A percentile compares a stretch with the other conserved stretches of the same genome.
Evolutionary conservation across 495 filamentous ascomycete species (phyloP).

Genomic region (Peziza echinospora): DNA sequence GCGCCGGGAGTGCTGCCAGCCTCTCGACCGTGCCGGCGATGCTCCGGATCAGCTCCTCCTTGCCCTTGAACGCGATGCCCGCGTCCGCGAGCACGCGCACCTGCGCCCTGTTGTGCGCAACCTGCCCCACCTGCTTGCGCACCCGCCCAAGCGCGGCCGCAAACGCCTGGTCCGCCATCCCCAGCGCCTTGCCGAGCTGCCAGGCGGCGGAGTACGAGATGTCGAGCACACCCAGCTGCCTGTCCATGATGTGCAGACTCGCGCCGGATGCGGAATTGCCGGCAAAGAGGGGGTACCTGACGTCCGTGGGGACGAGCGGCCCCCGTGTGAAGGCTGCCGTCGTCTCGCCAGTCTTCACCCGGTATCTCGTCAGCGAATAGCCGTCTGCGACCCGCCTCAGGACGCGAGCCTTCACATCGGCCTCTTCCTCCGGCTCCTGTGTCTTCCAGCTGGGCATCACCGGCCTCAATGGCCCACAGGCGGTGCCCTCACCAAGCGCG

Average conservation of each 20-base stretch:
- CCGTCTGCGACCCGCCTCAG: conserved; percentile 20
- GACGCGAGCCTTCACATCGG: not conserved
- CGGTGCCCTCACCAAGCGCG: conserved; percentile 1
- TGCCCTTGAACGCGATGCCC: not conserved
- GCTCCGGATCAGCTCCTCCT: not conserved
- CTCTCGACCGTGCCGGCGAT: not conserved
- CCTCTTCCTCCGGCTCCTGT: not conserved
- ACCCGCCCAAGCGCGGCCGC: not conserved
- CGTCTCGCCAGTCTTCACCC: conserved; percentile 23
- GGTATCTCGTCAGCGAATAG: conserved; percentile 22
- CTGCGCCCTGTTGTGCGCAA: not conserved
- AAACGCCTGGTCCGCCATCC: conserved; percentile 10
- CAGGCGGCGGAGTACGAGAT: conserved; percentile 28
- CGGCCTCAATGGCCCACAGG: conserved; percentile 2
- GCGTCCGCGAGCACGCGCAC: not conserved
- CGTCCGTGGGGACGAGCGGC: conserved; percentile 20
- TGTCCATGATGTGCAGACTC: conserved; percentile 28
- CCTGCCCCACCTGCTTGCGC: not conserved
- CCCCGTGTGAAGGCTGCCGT: conserved; percentile 25
- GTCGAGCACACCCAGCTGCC: conserved; percentile 25
- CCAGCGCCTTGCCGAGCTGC: conserved; percentile 23
- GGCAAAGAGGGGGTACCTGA: not conserved
- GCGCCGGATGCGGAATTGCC: conserved; percentile 1
- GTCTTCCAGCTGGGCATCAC: not conserved
- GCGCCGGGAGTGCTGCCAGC: not conserved